Conservation (phyloP, 1,284 basidiomycete genomes). For the Coniophora puteana region DNA sequence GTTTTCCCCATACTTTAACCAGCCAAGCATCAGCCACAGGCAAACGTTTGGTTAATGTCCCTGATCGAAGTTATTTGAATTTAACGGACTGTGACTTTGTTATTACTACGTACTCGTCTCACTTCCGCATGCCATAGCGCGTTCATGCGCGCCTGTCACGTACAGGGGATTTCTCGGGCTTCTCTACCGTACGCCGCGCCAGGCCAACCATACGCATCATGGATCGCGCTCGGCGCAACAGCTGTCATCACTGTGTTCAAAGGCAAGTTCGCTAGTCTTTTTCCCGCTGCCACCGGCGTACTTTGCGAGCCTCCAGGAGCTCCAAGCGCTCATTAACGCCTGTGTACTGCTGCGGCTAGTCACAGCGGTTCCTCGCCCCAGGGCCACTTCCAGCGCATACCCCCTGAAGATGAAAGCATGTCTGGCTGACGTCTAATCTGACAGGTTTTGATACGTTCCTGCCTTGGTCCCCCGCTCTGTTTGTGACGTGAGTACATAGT, state of each 20-base stretch:
- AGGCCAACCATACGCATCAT: slow-evolving; percentile 60
- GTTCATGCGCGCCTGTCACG: slow-evolving; percentile 69
- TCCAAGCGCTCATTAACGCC: too few relatives aligned
- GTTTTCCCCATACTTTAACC: slow-evolving; percentile 12
- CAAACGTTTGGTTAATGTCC: too few relatives aligned
- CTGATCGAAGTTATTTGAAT: too few relatives aligned
- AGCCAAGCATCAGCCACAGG: slow-evolving; percentile 26
- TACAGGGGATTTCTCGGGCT: slow-evolving; percentile 61
- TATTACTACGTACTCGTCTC: too few relatives aligned
- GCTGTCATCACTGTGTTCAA: slow-evolving; percentile 64
- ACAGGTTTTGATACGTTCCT: slow-evolving; percentile 62
- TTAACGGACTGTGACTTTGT: too few relatives aligned
- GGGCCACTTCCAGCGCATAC: too few relatives aligned
- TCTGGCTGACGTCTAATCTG: background rate
- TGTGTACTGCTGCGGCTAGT: too few relatives aligned
- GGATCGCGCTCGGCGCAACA: slow-evolving; percentile 58
- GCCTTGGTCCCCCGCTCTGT: slow-evolving; percentile 55
- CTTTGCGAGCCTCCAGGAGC: background rate
- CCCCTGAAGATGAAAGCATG: too few relatives aligned
- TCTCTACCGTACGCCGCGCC: slow-evolving; percentile 68
- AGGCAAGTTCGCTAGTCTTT: slow-evolving; percentile 17
- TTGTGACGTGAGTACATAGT: slow-evolving; percentile 52
- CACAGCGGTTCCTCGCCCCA: too few relatives aligned
- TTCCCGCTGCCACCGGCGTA: background rate
- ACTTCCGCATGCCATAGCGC: too few relatives aligned